Evolutionary conservation across 441 rosid genomes (phyloP).

Genomic region (Gossypium gossypioides): DNA sequence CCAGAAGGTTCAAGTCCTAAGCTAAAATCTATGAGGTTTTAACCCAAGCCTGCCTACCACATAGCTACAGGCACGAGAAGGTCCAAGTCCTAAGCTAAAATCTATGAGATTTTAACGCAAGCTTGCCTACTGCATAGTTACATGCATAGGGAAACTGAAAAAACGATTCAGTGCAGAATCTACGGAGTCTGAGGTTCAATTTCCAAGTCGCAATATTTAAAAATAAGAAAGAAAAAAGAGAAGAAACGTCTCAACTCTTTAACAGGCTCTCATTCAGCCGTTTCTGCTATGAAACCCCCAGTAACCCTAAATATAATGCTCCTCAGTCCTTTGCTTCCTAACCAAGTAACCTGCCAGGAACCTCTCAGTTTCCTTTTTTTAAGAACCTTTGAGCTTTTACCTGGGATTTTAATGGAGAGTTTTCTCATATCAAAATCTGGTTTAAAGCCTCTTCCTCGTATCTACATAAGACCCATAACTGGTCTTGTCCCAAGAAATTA

Average conservation of each 20-base stretch:
- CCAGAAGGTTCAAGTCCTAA: background rate
- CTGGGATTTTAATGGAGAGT: slow-evolving; percentile 44
- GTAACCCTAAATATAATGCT: background rate
- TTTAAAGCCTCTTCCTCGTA: slow-evolving; percentile 43
- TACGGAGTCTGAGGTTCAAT: background rate
- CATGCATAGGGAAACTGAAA: background rate
- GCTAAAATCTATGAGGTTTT: background rate
- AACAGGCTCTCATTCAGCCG: background rate
- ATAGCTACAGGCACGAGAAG: background rate
- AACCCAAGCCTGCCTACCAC: background rate
- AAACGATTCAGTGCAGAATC: background rate
- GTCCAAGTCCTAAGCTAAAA: background rate
- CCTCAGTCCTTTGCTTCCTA: background rate
- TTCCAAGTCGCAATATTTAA: background rate
- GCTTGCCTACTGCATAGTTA: background rate
- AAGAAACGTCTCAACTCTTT: background rate
- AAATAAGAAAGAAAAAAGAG: background rate
- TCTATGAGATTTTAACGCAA: background rate
- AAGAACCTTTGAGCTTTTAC: background rate
- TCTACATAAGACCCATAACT: slow-evolving; percentile 33
- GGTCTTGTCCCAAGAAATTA: slow-evolving; percentile 10
- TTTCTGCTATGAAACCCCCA: background rate
- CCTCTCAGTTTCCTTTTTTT: background rate
- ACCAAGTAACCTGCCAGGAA: background rate
- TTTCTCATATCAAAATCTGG: slow-evolving; percentile 54